Evolutionary conservation across 148 eudicot genomes (phyloP).

Genomic region (Nyssa sinensis): DNA sequence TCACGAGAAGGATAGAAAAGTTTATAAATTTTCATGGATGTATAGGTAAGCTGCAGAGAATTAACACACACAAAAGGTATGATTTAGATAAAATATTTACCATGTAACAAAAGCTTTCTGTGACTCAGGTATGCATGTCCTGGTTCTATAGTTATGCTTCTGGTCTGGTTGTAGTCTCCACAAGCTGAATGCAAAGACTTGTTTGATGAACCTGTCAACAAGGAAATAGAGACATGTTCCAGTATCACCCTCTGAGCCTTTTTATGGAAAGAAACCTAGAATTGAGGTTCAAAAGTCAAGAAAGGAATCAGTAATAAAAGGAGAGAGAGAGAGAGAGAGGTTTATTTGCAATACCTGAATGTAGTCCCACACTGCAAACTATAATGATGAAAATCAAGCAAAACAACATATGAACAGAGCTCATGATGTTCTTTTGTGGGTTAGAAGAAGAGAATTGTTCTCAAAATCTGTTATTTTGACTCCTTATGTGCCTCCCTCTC

Average conservation of each 20-base stretch:
- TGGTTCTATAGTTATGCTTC: too few species aligned
- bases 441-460: background rate
- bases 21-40: too few species aligned
- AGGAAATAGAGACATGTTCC: background rate
- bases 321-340: too few species aligned
- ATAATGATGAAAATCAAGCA: slow-evolving; percentile 16
- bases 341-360: slow-evolving; percentile 11
- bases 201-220: slow-evolving; percentile 2
- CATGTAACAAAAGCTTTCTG: slow-evolving; percentile 25
- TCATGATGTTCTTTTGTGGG: slow-evolving; percentile 12
- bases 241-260: too few species aligned
- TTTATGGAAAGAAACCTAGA: background rate
- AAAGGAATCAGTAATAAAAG: too few species aligned
- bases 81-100: background rate
- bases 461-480: background rate
- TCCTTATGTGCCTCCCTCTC: too few species aligned
- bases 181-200: background rate
- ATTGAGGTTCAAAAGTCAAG: background rate
- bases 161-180: background rate
- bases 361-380: slow-evolving; percentile 2
- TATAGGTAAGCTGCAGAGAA: too few species aligned
- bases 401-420: background rate
- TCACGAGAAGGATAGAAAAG: too few species aligned
- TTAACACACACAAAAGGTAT: too few species aligned
- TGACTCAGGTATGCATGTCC: slow-evolving; percentile 9